Evolutionary conservation across 1,284 basidiomycete species (phyloP).

Genomic region (Schizopora paradoxa): DNA sequence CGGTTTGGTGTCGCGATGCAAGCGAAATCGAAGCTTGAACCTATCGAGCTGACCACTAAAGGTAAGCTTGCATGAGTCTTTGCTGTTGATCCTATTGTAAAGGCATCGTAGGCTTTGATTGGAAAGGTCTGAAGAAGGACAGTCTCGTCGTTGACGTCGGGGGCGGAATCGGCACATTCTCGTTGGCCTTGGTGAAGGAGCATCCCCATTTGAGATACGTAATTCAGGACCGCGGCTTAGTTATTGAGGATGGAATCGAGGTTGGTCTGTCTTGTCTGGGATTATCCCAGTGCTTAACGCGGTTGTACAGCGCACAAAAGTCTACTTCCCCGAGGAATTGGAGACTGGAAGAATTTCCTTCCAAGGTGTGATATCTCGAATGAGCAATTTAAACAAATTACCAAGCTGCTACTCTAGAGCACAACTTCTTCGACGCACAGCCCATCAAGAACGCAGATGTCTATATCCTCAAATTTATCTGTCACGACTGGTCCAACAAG

Average conservation of each 20-base stretch:
- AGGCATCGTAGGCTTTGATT: conserved; percentile 17
- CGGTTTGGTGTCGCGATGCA: conserved; percentile 33
- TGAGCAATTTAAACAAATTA: too few relatives aligned
- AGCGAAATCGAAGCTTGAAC: conserved; percentile 24
- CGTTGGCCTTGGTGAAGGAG: conserved; percentile 13
- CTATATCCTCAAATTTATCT: conserved; percentile 23
- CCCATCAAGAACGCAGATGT: conserved; percentile 21
- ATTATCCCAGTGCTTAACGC: too few relatives aligned
- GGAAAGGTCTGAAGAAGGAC: conserved; percentile 9
- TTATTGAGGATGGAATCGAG: conserved; percentile 3
- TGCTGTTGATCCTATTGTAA: too few relatives aligned
- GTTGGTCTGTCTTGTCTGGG: too few relatives aligned
- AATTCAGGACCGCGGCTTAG: conserved; percentile 18
- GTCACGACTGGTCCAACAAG: conserved; percentile 26
- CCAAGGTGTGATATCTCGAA: conserved; percentile 11
- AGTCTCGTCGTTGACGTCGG: conserved; percentile 23
- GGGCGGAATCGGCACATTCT: conserved; percentile 16
- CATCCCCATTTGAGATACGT: conserved; percentile 16
- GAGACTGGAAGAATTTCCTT: conserved; percentile 22
- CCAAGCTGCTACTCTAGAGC: too few relatives aligned
- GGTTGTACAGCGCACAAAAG: too few relatives aligned
- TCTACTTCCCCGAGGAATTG: conserved; percentile 21
- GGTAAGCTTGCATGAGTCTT: too few relatives aligned
- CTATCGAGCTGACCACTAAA: conserved; percentile 23
- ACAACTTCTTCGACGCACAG: conserved; percentile 27